Evolutionary conservation across 345 rosid species (phyloP).

Genomic region (Salix caprea): DNA sequence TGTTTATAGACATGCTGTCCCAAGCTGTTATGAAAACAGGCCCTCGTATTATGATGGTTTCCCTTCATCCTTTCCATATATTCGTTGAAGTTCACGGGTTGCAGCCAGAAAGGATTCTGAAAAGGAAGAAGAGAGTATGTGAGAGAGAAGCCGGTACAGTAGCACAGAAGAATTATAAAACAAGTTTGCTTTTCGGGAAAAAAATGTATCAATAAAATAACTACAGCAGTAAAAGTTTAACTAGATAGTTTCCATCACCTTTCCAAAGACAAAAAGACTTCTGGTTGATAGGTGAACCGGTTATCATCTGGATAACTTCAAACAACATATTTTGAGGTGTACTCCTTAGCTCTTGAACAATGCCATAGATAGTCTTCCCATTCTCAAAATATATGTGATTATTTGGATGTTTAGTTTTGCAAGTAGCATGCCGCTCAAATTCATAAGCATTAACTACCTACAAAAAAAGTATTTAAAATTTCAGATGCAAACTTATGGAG

Average conservation of each 20-base stretch:
- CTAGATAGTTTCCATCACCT: conserved; percentile 31
- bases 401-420: conserved; percentile 62
- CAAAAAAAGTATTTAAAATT: conserved; percentile 1
- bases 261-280: conserved; percentile 55
- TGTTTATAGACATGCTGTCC: conserved; percentile 54
- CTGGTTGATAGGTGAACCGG: conserved; percentile 54
- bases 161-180: not conserved
- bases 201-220: not conserved
- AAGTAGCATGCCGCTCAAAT: conserved; percentile 60
- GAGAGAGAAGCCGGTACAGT: not conserved
- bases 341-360: conserved; percentile 57
- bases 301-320: conserved; percentile 48
- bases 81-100: conserved; percentile 57
- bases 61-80: conserved; percentile 48
- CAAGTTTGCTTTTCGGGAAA: no score
- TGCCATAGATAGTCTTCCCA: conserved; percentile 57
- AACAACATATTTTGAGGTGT: conserved; percentile 53
- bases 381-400: conserved; percentile 59
- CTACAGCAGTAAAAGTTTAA: conserved; percentile 5
- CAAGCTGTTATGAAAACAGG: conserved; percentile 85
- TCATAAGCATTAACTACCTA: conserved; percentile 52
- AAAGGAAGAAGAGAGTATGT: conserved; percentile 1
- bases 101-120: conserved; percentile 54
- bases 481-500: not conserved
- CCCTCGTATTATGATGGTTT: conserved; percentile 46